Evolutionary conservation across 345 rosid species (phyloP), one percentile per base, ranked within the genome.

Genomic region (Hibiscus syriacus): DNA sequence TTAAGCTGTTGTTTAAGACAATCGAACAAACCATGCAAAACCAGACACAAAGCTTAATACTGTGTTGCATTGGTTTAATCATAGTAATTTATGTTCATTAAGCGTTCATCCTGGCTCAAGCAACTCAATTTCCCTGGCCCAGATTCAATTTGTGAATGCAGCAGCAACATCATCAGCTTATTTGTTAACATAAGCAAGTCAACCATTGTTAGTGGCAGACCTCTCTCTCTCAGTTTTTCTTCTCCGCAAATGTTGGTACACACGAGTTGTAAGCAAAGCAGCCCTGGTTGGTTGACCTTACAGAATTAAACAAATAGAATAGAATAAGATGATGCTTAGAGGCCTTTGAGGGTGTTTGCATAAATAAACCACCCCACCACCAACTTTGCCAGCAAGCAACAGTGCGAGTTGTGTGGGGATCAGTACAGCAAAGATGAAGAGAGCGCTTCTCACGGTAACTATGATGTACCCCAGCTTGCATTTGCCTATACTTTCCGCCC

Each of bases 391-490:
- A 64, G 60, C 61, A 36, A 64, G 29, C 57, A 65, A 49, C 20
- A 23, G 5, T 5, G 46, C 43, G 29, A 22, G 72, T 66, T 49
- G 25, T 13, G 66, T 1, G 54, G 54, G 61, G 70, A 76, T 46
- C 29, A 41, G 7, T 50, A 64, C 59, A 13, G 53, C 52, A 27
- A 60, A 13, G 43, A 72, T 63, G 63, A 76, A 25, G 38, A n/a
- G n/a, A 70, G 62, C 60, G 56, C 32, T 77, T 70, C 59, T 70
- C 55, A 41, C 70, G 66, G 69, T 57, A 34, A 46, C 69, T 53
- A 53, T 22, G 26, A 50, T 50, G 26, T 20, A 41, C 13, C 36
- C 3, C 29, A 38, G 8, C 29, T 16, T 22, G 7, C 30, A 53
- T 53, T 53, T 67, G 70, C 67, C 48, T 70, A 50, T 56, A 64